Evolutionary conservation across 352 stramenopile genomes (phyloP).

Genomic region (Phytophthora hibernalis): DNA sequence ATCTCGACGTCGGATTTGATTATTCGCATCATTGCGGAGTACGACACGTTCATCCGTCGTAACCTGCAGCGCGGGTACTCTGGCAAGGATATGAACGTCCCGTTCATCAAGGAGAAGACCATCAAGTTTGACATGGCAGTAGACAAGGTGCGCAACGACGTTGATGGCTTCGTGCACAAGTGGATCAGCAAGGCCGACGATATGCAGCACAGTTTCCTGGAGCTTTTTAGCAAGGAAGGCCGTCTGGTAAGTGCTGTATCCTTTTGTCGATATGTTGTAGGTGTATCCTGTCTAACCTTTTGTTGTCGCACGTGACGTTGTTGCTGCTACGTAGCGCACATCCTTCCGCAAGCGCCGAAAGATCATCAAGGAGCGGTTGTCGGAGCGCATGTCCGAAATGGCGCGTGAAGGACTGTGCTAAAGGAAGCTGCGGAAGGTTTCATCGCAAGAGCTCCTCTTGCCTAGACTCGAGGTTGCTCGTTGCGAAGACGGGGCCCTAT

Average conservation of each 20-base stretch:
- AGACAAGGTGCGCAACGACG: constrained; percentile 85
- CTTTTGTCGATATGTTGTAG: constrained; percentile 1
- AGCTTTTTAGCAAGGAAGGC: constrained; percentile 83
- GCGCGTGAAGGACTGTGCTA: constrained; percentile 80
- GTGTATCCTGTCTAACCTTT: constrained; percentile 1
- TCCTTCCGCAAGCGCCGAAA: constrained; percentile 84
- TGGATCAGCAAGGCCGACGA: constrained; percentile 82
- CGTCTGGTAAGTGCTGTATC: constrained; percentile 54
- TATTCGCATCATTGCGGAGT: constrained; percentile 91
- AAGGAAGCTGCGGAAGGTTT: constrained; percentile 10
- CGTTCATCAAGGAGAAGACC: constrained; percentile 87
- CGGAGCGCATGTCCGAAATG: constrained; percentile 77
- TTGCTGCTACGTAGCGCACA: constrained; percentile 51
- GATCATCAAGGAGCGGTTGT: constrained; percentile 80
- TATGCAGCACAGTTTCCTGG: constrained; percentile 79
- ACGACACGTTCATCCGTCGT: constrained; percentile 92
- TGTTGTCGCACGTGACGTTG: constrained; percentile 11
- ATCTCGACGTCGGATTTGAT: constrained; percentile 93
- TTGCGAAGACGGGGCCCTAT: constrained; percentile 1
- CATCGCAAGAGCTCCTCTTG: constrained; percentile 2
- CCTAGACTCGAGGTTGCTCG: constrained; percentile 13
- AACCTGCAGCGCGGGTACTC: constrained; percentile 91
- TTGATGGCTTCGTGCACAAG: constrained; percentile 82
- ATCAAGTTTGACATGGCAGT: constrained; percentile 91
- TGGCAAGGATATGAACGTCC: constrained; percentile 94